Base-by-base conservation (phyloP, 192 early-diverging fungal species). In the Neocallimastix lanati region DNA sequence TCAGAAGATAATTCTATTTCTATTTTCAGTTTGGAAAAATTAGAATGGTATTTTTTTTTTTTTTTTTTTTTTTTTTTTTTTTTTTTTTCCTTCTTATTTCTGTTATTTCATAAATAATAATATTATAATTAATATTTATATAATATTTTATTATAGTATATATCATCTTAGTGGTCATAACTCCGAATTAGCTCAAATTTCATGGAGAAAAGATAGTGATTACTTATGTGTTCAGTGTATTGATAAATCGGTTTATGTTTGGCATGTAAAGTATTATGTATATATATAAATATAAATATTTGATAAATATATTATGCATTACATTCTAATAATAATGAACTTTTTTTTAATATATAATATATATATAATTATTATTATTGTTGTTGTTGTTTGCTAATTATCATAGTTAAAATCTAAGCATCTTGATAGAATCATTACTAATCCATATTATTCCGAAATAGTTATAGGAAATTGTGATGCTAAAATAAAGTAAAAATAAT, bases 351-450 rank as follows among this genome's bases (percentile, higher is more conserved):
- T n/a, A n/a, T n/a, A n/a, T n/a, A n/a, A n/a, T n/a, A n/a, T n/a
- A n/a, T n/a, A 6, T 33, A 33, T 33, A 6, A 33, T 33, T 33
- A 33, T 33, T 33, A 33, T 33, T 33, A 33, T 33, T 33, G 11
- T 33, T 33, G 11, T 33, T 33, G 11, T n/a, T n/a, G n/a, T n/a
- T n/a, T n/a, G n/a, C n/a, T n/a, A n/a, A n/a, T n/a, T n/a, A n/a
- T n/a, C n/a, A 18, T 37, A 93, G 88, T 84, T 94, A 79, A 93
- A 93, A 87, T 89, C 93, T 0, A 92, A 88, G 1, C 90, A 93
- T 85, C 83, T 95, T 40, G 91, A 93, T 81, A 85, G 93, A 27
- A 83, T 91, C 30, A 86, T 90, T 36, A 82, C 81, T 35, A 91
- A 91, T 15, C 82, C 84, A 14, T 76, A 83, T 30, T 88, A 85